Conservation (phyloP, 352 stramenopile genomes). For the Peronospora destructor region DNA sequence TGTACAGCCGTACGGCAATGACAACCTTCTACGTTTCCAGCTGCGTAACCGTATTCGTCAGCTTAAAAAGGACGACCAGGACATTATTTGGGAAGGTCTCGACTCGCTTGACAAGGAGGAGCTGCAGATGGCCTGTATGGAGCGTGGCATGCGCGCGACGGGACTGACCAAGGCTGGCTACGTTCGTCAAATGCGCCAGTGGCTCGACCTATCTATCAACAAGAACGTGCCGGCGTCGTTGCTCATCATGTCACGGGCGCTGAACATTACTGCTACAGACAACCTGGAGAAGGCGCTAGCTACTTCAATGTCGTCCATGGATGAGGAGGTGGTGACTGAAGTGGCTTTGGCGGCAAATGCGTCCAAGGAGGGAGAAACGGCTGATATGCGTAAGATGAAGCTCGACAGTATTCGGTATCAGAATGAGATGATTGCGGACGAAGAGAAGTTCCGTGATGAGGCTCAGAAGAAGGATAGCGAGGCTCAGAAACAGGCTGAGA, state of each 20-base stretch:
- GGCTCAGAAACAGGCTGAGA: constrained; percentile 70
- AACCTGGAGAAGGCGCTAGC: constrained; percentile 81
- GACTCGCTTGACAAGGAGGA: constrained; percentile 97
- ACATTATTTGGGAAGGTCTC: constrained; percentile 98
- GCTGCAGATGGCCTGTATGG: constrained; percentile 93
- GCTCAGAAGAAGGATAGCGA: constrained; percentile 78
- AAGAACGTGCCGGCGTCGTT: constrained; percentile 98
- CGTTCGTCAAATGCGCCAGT: constrained; percentile 93
- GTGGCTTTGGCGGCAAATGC: constrained; percentile 74
- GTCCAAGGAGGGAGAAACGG: constrained; percentile 46
- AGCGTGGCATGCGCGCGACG: constrained; percentile 95
- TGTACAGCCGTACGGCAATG: constrained; percentile 93
- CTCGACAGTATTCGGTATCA: constrained; percentile 92
- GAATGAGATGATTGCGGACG: constrained; percentile 92
- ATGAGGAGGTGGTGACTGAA: constrained; percentile 83
- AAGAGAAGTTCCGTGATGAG: constrained; percentile 88
- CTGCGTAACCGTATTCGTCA: constrained; percentile 88
- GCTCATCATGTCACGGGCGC: constrained; percentile 96
- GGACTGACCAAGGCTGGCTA: constrained; percentile 95
- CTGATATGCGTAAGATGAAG: constrained; percentile 76
- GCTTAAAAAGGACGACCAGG: constrained; percentile 96
- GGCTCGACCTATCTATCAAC: constrained; percentile 96
- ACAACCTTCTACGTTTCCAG: constrained; percentile 95
- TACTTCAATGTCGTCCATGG: constrained; percentile 84
- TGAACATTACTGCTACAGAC: constrained; percentile 90